These are phyloP conservation scores for Camelina laxa DNA, from an alignment of 345 rosid species.

Conservation along the genomic window DNA sequence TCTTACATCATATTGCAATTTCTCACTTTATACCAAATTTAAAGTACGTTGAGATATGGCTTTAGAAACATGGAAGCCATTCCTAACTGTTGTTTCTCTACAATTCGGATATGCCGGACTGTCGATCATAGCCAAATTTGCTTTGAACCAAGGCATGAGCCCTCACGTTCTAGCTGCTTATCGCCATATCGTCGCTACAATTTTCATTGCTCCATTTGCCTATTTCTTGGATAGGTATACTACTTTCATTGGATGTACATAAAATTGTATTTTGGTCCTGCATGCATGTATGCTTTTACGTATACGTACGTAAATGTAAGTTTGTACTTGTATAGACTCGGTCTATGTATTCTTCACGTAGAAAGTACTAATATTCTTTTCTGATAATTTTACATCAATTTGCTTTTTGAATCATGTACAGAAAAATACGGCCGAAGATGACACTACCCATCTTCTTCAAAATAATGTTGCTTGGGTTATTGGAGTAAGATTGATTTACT, in stretches of 20 bases:
- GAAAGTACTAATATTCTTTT: background rate
- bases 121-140: constrained; percentile 58
- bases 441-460: constrained; percentile 63
- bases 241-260: constrained; percentile 12
- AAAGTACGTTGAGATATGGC: constrained; percentile 31
- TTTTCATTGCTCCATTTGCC: constrained; percentile 79
- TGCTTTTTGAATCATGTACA: constrained; percentile 40
- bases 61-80: constrained; percentile 54
- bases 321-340: background rate
- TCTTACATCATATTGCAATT: constrained; percentile 29
- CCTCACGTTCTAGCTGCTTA: constrained; percentile 73
- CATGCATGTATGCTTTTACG: constrained; percentile 20
- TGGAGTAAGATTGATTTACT: constrained; percentile 61
- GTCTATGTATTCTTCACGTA: background rate
- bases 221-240: constrained; percentile 62
- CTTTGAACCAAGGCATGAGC: constrained; percentile 66
- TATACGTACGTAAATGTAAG: constrained; percentile 8
- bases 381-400: constrained; percentile 4
- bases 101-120: constrained; percentile 69
- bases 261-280: constrained; percentile 18
- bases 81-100: constrained; percentile 56
- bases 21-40: constrained; percentile 5
- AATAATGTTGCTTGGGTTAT: constrained; percentile 66
- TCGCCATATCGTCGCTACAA: constrained; percentile 68
- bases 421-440: constrained; percentile 85